phyloP scores from a whole-genome alignment of 805 yeast species.

The Pichia nakasei region DNA sequence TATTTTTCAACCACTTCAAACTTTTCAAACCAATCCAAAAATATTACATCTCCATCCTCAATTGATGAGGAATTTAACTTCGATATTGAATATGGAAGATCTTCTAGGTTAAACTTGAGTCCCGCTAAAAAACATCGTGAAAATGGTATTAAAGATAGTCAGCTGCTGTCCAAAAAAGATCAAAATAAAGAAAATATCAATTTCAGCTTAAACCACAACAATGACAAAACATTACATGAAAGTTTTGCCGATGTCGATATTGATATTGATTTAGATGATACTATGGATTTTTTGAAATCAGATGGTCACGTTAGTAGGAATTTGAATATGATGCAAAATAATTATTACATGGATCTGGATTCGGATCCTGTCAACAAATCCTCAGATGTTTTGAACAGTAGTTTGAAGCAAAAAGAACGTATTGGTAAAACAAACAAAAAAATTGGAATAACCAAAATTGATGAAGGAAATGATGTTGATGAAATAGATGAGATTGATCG shows the following conservation, averaged over 20 bases:
- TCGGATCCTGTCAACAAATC: no score
- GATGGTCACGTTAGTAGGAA: not conserved
- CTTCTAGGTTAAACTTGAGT: slow-evolving; percentile 18
- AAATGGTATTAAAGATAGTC: slow-evolving; percentile 7
- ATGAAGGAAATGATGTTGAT: not conserved
- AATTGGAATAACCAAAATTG: not conserved
- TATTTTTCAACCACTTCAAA: slow-evolving; percentile 16
- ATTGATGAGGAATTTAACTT: not conserved
- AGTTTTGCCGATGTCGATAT: not conserved
- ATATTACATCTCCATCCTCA: not conserved
- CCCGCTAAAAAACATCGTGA: slow-evolving; percentile 15
- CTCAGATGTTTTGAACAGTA: no score
- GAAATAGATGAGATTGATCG: slow-evolving; percentile 4
- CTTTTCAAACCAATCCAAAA: not conserved
- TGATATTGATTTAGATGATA: not conserved
- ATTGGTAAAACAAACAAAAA: no score
- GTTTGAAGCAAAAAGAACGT: no score
- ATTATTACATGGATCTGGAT: not conserved
- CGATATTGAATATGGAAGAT: not conserved
- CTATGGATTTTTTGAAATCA: not conserved
- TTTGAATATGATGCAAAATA: not conserved
- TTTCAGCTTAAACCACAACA: not conserved
- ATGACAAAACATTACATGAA: not conserved
- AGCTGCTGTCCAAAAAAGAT: slow-evolving; percentile 1
- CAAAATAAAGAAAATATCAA: no score